Conservation (phyloP, 768 basidiomycete genomes). For the Dentipellis sp. region DNA sequence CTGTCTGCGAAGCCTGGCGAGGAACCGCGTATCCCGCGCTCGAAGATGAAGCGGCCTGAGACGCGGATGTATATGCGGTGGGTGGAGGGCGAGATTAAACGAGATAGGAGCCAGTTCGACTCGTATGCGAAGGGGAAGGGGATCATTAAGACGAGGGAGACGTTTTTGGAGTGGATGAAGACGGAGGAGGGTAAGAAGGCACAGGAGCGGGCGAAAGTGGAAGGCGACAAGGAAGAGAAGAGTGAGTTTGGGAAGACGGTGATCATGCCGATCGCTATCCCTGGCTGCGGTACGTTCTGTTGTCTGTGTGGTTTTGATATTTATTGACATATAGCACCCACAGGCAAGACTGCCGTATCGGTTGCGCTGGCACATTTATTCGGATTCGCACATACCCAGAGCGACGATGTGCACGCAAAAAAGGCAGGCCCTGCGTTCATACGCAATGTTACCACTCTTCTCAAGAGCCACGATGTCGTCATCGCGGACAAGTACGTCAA, state of each 20-base stretch:
- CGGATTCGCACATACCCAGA: conserved; percentile 85
- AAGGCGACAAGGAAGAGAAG: conserved; percentile 15
- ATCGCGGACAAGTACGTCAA: conserved; percentile 81
- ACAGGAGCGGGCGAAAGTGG: conserved; percentile 21
- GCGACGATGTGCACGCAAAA: conserved; percentile 79
- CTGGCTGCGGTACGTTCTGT: conserved; percentile 72
- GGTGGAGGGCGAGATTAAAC: conserved; percentile 69
- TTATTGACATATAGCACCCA: neutral
- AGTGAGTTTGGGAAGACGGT: conserved; percentile 57
- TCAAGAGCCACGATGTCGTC: conserved; percentile 65
- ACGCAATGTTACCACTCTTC: conserved; percentile 55
- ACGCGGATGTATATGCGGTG: conserved; percentile 74
- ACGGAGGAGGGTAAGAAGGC: conserved; percentile 33
- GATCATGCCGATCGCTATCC: conserved; percentile 83
- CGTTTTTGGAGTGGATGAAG: conserved; percentile 63
- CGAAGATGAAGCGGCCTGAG: conserved; percentile 69
- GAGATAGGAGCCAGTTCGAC: conserved; percentile 49
- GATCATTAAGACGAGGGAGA: conserved; percentile 75
- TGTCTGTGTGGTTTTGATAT: neutral
- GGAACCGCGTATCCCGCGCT: conserved; percentile 40
- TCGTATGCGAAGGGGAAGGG: conserved; percentile 66
- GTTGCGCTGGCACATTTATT: conserved; percentile 76
- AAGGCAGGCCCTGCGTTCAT: conserved; percentile 63
- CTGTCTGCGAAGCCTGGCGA: conserved; percentile 31
- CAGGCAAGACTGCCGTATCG: conserved; percentile 84